Percentiles rank a stretch among this genome's conserved stretches.
Conservation (phyloP, 2,329 filamentous ascomycete species). For the Exophiala oligosperma region DNA sequence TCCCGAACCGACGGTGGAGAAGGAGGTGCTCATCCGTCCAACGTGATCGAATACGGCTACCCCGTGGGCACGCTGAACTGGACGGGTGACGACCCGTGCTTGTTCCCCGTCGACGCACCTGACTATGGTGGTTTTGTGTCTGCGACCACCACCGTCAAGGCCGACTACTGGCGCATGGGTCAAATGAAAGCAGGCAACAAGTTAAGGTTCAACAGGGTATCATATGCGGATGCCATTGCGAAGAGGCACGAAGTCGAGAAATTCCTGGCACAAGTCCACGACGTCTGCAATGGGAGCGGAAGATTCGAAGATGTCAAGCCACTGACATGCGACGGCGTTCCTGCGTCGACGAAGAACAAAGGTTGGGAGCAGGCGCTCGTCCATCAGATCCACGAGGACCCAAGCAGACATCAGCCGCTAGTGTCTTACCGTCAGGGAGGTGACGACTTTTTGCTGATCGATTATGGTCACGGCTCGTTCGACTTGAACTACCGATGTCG, state of each 20-base stretch:
- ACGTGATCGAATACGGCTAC: conserved; percentile 62
- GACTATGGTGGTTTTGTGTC: conserved; percentile 63
- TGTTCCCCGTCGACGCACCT: conserved; percentile 60
- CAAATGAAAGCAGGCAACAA: conserved; percentile 62
- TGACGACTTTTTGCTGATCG: conserved; percentile 57
- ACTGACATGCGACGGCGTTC: conserved; percentile 31
- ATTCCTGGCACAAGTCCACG: conserved; percentile 47
- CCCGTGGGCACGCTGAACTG: conserved; percentile 60
- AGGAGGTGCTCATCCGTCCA: conserved; percentile 63
- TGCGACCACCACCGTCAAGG: conserved; percentile 56
- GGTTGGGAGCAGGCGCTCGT: conserved; percentile 35
- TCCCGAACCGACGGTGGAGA: conserved; percentile 61
- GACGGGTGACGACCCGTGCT: conserved; percentile 62
- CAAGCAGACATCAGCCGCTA: conserved; percentile 34
- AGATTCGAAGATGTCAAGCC: conserved; percentile 36
- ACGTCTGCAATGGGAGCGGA: conserved; percentile 37
- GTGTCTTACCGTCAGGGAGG: conserved; percentile 47
- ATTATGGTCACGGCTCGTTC: conserved; percentile 58
- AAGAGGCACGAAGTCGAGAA: conserved; percentile 44
- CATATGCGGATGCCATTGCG: conserved; percentile 53
- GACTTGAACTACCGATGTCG: conserved; percentile 59
- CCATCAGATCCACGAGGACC: conserved; percentile 37
- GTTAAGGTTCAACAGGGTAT: conserved; percentile 51
- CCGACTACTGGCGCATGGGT: conserved; percentile 62
- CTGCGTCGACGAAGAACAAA: conserved; percentile 25